Base-by-base conservation (phyloP, 2,329 filamentous ascomycete species). In the Coniochaeta sp. region DNA sequence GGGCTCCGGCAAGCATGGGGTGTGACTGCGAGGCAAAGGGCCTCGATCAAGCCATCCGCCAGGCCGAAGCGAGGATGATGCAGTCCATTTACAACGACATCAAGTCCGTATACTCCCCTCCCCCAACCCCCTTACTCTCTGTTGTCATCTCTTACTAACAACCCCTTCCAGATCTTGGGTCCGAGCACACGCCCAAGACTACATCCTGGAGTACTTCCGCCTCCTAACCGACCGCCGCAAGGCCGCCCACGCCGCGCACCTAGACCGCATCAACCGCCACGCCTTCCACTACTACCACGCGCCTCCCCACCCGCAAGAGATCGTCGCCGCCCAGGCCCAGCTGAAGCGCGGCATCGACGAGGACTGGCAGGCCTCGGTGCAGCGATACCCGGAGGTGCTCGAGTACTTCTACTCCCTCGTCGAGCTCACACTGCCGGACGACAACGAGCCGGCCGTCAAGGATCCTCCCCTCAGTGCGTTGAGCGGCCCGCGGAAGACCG, bases 401-500 rank as follows among this genome's bases (percentile, higher is more conserved):
- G 85, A 90, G 67, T 90, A 91, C 67, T 91, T 87, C 64, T 91
- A 86, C 67, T 76, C 81, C 53, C 72, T 91, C 32, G 84, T 91
- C 31, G 79, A 84, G 51, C 65, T 90, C 53, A 78, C 74, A 20
- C 67, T 89, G 4, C 87, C 87, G 0, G 69, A 70, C 35, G 84
- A 89, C 52, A 73, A 82, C 51, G 82, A 85, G 35, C 67, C 75
- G 2, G 69, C 71, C 14, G 79, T 86, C 31, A 79, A 78, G 58
- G 77, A 84, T 52, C 82, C 82, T 28, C 81, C 81, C 3, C 65
- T 85, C 55, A 79, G 76, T 58, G 76, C 76, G 52, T 67, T 80
- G 52, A 72, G 65, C 54, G 73, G 73, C 52, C 67, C 71, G 28
- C 71, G 76, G 49, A 80, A 79, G 62, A 64, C 66, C 31, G 65